phyloP scores from a whole-genome alignment of 805 yeast genomes.

The Hanseniaspora taiwanica region DNA sequence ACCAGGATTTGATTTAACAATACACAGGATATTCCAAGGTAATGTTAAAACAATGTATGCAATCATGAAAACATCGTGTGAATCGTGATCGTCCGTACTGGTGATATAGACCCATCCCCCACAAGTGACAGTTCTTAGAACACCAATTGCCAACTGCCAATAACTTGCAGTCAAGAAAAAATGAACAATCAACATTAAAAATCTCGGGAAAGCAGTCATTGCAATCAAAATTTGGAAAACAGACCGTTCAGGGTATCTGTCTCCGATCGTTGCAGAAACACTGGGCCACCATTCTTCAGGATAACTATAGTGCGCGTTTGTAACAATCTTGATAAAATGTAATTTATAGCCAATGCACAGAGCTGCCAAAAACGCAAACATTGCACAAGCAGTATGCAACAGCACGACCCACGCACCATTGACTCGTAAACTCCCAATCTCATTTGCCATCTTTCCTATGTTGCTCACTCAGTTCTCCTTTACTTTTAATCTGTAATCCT shows the following conservation, averaged over 20 bases:
- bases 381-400: slow-evolving; percentile 62
- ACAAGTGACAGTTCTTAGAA: slow-evolving; percentile 82
- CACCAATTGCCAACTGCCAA: slow-evolving; percentile 35
- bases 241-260: slow-evolving; percentile 90
- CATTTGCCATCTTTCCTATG: not conserved
- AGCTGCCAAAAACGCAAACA: slow-evolving; percentile 64
- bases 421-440: not conserved
- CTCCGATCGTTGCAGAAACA: slow-evolving; percentile 95
- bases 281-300: slow-evolving; percentile 99
- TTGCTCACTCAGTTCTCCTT: no score
- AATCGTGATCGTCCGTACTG: slow-evolving; percentile 92
- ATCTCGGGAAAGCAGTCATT: slow-evolving; percentile 85
- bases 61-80: slow-evolving; percentile 94
- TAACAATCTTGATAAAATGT: slow-evolving; percentile 80
- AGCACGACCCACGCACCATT: slow-evolving; percentile 8
- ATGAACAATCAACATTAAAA: slow-evolving; percentile 39
- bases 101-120: slow-evolving; percentile 99
- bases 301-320: slow-evolving; percentile 75
- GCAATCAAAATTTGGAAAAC: slow-evolving; percentile 87
- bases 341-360: slow-evolving; percentile 58
- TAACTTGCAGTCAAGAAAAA: slow-evolving; percentile 26
- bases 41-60: slow-evolving; percentile 74
- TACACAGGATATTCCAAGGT: slow-evolving; percentile 72
- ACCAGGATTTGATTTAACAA: slow-evolving; percentile 26
- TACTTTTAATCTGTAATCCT: no score